Percentiles rank a stretch among this genome's conserved stretches.
phyloP scores from a whole-genome alignment of 2,329 filamentous ascomycete species.

The Rhynchosporium secalis region DNA sequence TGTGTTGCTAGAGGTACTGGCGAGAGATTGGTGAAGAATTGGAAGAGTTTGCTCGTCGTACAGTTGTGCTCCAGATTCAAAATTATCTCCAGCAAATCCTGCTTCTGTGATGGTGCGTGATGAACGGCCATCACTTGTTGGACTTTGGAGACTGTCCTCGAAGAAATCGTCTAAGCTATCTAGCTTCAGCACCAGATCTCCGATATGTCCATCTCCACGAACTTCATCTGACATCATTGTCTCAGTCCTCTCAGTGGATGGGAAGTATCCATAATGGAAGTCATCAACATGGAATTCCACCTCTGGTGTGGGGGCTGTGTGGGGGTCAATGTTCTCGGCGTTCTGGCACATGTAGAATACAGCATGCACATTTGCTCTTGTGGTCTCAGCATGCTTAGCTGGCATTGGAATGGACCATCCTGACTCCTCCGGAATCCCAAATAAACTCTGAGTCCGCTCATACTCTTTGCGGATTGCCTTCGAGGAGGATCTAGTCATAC shows the following conservation, averaged over 20 bases:
- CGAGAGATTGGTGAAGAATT: conserved; percentile 80
- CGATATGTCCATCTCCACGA: conserved; percentile 70
- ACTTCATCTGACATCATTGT: conserved; percentile 84
- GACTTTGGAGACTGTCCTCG: conserved; percentile 61
- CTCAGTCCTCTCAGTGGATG: conserved; percentile 64
- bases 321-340: conserved; percentile 55
- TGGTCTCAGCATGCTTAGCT: conserved; percentile 82
- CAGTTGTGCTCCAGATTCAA: conserved; percentile 75
- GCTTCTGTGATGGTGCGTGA: conserved; percentile 64
- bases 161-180: conserved; percentile 83
- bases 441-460: conserved; percentile 88
- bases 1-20: conserved; percentile 65
- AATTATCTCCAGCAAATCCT: conserved; percentile 63
- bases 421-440: conserved; percentile 92
- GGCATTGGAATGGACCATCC: conserved; percentile 96
- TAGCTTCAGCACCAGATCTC: conserved; percentile 78
- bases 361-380: conserved; percentile 88
- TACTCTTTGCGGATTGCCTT: conserved; percentile 90
- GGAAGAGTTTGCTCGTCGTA: conserved; percentile 94
- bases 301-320: conserved; percentile 73
- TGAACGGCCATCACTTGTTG: conserved; percentile 60
- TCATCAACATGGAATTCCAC: conserved; percentile 92
- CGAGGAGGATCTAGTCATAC: conserved; percentile 88
- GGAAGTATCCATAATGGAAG: conserved; percentile 66
- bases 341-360: conserved; percentile 93